These are phyloP conservation scores for Malbranchea zuffiana DNA, from an alignment of 2,329 filamentous ascomycete species.

Conservation along the genomic window DNA sequence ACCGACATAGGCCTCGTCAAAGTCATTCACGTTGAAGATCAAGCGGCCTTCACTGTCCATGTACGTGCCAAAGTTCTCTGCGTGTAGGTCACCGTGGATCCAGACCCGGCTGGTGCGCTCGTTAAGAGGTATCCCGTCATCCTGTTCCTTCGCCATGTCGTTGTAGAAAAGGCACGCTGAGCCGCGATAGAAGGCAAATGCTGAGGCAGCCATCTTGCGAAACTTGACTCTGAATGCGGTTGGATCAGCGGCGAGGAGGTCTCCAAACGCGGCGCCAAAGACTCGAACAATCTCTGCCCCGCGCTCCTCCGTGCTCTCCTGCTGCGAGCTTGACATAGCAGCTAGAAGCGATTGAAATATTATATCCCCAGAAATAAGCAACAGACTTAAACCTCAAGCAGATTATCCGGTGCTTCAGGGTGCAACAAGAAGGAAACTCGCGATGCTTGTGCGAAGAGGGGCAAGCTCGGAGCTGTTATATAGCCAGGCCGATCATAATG, in stretches of 20 bases:
- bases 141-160: constrained; percentile 12
- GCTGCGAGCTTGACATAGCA: background rate
- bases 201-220: constrained; percentile 17
- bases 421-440: no score
- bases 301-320: constrained; percentile 9
- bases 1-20: constrained; percentile 17
- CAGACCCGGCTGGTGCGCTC: constrained; percentile 14
- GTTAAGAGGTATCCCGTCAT: constrained; percentile 10
- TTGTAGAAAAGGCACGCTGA: constrained; percentile 14
- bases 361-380: no score
- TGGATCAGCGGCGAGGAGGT: constrained; percentile 30
- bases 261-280: constrained; percentile 14
- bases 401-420: no score
- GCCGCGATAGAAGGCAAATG: constrained; percentile 17
- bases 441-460: no score
- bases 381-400: no score
- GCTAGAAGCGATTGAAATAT: no score
- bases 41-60: constrained; percentile 17
- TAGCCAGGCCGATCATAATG: no score
- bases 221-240: constrained; percentile 26
- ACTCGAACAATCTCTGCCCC: constrained; percentile 16
- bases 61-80: constrained; percentile 18
- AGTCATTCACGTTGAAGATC: constrained; percentile 18
- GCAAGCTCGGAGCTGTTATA: no score
- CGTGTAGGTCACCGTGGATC: constrained; percentile 18